These are phyloP conservation scores for Fusarium torreyae DNA, from an alignment of 2,329 filamentous ascomycete genomes.

Conservation along the genomic window DNA sequence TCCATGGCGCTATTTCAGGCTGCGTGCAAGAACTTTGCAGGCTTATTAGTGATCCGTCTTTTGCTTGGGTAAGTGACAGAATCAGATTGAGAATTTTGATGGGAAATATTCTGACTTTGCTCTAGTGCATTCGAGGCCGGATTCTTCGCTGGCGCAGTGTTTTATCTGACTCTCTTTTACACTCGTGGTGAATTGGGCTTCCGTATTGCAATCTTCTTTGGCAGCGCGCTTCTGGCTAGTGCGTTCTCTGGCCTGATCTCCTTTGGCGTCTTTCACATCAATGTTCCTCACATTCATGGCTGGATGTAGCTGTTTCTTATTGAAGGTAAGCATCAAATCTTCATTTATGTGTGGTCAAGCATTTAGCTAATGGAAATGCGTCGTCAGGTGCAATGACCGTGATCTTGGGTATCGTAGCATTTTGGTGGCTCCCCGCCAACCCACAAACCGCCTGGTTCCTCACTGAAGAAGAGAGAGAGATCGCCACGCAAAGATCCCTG, in stretches of 20 bases:
- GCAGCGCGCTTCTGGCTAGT: constrained; percentile 74
- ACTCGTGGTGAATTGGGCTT: constrained; percentile 12
- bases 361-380: accelerated
- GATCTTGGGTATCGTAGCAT: background rate
- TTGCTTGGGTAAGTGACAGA: background rate
- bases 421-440: constrained; percentile 15
- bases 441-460: constrained; percentile 11
- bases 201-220: constrained; percentile 67
- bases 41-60: constrained; percentile 32
- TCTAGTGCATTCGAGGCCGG: constrained; percentile 5
- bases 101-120: background rate
- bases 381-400: constrained; percentile 2
- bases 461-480: constrained; percentile 4
- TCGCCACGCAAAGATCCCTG: background rate
- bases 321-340: background rate
- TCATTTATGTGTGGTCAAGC: accelerated
- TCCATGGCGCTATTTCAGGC: constrained; percentile 60
- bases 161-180: constrained; percentile 12
- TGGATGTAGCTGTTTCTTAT: constrained; percentile 19
- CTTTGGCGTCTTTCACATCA: constrained; percentile 69
- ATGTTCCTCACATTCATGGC: background rate
- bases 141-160: constrained; percentile 11
- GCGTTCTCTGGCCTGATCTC: constrained; percentile 75
- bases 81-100: too few relatives aligned
- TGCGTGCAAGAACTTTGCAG: constrained; percentile 61